Evolutionary conservation across 441 rosid species (phyloP).

Genomic region (Metrosideros polymorpha): DNA sequence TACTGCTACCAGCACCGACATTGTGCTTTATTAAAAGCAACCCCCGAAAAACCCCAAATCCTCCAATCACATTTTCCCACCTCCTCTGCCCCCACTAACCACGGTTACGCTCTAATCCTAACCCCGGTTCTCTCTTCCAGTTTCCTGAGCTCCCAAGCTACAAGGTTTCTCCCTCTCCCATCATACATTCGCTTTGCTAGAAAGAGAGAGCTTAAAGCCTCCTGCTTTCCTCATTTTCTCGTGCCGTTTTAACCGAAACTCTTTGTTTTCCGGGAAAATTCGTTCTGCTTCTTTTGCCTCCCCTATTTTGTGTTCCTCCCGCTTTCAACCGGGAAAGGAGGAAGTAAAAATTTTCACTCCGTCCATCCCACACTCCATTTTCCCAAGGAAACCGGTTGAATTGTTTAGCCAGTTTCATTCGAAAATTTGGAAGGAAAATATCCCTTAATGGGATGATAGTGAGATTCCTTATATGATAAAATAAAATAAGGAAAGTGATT

Average conservation of each 20-base stretch:
- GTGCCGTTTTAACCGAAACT: conserved; percentile 5
- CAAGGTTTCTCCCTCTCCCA: background rate
- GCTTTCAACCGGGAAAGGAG: background rate
- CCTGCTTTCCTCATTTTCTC: background rate
- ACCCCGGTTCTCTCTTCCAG: conserved; percentile 12
- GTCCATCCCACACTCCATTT: background rate
- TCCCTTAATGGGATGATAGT: too few species aligned
- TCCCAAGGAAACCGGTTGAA: too few species aligned
- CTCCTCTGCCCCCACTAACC: conserved; percentile 2
- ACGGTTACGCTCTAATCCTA: conserved; percentile 18
- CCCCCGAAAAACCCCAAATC: too few species aligned
- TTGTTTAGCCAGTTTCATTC: too few species aligned
- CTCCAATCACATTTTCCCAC: background rate
- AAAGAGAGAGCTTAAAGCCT: background rate
- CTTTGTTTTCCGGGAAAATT: conserved; percentile 14
- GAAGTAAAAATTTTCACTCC: background rate
- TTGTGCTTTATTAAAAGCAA: background rate
- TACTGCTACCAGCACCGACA: background rate
- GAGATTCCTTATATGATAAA: too few species aligned
- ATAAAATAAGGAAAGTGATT: too few species aligned
- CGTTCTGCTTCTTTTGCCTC: background rate
- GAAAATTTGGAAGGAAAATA: too few species aligned
- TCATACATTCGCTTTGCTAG: background rate
- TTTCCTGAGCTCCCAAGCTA: conserved; percentile 3
- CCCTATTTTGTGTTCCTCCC: background rate